Conservation (phyloP, 2,329 filamentous ascomycete species). For the Aureobasidium uvarum region DNA sequence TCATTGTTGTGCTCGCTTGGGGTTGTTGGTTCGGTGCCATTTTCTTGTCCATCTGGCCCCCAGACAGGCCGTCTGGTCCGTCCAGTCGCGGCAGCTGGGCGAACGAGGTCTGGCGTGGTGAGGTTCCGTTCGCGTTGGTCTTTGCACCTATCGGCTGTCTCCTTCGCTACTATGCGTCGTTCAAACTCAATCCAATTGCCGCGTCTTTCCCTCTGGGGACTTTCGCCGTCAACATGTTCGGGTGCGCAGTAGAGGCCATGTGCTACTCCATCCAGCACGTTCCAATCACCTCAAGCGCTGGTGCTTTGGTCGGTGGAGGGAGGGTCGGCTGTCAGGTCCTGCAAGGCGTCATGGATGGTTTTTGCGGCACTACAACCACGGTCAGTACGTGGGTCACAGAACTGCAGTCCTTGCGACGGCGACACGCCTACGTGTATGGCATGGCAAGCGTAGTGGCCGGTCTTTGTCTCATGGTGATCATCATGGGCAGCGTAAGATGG, state of each 20-base stretch:
- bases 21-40: slow-evolving; percentile 77
- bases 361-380: slow-evolving; percentile 50
- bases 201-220: slow-evolving; percentile 79
- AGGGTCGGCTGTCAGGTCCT: slow-evolving; percentile 47
- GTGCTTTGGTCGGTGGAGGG: slow-evolving; percentile 43
- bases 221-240: slow-evolving; percentile 75
- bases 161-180: slow-evolving; percentile 68
- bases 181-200: slow-evolving; percentile 66
- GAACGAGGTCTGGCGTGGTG: slow-evolving; percentile 68
- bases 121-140: slow-evolving; percentile 71
- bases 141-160: slow-evolving; percentile 82
- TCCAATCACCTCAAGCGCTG: slow-evolving; percentile 35
- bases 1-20: slow-evolving; percentile 63
- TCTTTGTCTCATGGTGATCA: slow-evolving; percentile 60
- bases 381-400: slow-evolving; percentile 52
- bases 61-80: slow-evolving; percentile 49
- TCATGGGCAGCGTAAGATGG: slow-evolving; percentile 77
- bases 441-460: slow-evolving; percentile 58
- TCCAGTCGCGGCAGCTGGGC: slow-evolving; percentile 36
- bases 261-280: slow-evolving; percentile 75
- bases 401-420: slow-evolving; percentile 42
- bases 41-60: slow-evolving; percentile 69
- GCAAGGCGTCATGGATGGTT: slow-evolving; percentile 50
- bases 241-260: slow-evolving; percentile 71
- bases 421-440: slow-evolving; percentile 68